Evolutionary conservation across 2,329 filamentous ascomycete species (phyloP).

Genomic region (Dactylonectria estremocensis): DNA sequence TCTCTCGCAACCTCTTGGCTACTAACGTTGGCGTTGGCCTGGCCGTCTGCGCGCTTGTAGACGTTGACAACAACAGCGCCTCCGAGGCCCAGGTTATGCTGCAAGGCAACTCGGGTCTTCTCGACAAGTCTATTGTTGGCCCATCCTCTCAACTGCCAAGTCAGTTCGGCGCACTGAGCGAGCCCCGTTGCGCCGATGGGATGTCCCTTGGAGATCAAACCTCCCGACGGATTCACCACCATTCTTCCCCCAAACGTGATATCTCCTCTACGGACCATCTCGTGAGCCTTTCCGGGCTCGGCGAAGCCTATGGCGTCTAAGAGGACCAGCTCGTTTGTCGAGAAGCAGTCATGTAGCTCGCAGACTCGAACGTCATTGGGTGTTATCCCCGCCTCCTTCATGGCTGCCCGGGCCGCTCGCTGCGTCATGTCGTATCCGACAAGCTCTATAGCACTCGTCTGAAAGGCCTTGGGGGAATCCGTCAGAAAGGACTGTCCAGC

Average conservation of each 20-base stretch:
- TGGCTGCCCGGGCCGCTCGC: constrained; percentile 40
- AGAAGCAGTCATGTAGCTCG: constrained; percentile 52
- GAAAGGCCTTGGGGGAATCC: constrained; percentile 19
- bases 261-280: constrained; percentile 27
- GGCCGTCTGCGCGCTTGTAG: constrained; percentile 44
- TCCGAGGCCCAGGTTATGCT: constrained; percentile 51
- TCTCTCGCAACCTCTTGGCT: constrained; percentile 7
- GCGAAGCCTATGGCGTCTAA: constrained; percentile 46
- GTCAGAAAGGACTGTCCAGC: constrained; percentile 22
- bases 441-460: constrained; percentile 45
- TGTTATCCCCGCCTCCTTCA: constrained; percentile 40
- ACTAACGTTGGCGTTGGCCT: not conserved
- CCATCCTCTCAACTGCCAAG: constrained; percentile 51
- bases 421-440: constrained; percentile 49
- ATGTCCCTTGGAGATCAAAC: constrained; percentile 51
- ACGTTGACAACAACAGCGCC: constrained; percentile 48
- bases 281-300: constrained; percentile 36
- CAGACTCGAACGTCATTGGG: constrained; percentile 42
- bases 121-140: constrained; percentile 46
- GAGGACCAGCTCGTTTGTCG: constrained; percentile 46
- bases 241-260: constrained; percentile 27
- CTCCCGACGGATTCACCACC: constrained; percentile 49
- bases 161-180: constrained; percentile 50
- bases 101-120: constrained; percentile 37
- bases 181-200: constrained; percentile 50